Evolutionary conservation across 2,329 filamentous ascomycete genomes (phyloP).

Genomic region (Ceratocystis variospora): DNA sequence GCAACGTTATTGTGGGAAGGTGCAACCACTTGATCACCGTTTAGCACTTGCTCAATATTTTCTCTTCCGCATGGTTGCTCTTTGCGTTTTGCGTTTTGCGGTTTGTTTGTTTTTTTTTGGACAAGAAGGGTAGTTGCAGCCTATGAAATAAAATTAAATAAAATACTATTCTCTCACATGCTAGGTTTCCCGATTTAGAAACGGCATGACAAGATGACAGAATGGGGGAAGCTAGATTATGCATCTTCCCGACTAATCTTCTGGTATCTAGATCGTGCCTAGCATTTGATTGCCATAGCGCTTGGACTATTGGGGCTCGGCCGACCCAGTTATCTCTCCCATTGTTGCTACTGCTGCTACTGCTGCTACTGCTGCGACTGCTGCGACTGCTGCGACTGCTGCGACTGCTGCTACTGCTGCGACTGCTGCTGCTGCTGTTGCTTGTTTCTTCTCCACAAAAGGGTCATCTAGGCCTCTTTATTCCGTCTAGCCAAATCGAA

Average conservation of each 20-base stretch:
- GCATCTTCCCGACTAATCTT: background rate
- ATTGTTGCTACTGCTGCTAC: too few relatives aligned
- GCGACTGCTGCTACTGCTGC: too few relatives aligned
- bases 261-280: too few relatives aligned
- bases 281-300: too few relatives aligned
- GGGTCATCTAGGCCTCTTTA: background rate
- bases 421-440: too few relatives aligned
- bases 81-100: too few relatives aligned
- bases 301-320: too few relatives aligned
- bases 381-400: too few relatives aligned
- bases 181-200: background rate
- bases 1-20: slow-evolving; percentile 1
- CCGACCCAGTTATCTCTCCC: too few relatives aligned
- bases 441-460: too few relatives aligned
- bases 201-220: background rate
- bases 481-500: background rate
- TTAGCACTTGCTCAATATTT: background rate
- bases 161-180: background rate
- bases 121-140: background rate
- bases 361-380: too few relatives aligned
- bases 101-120: background rate
- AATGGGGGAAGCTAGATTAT: background rate
- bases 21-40: background rate
- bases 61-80: background rate
- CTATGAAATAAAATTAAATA: background rate